A percentile compares a stretch with the other conserved stretches of the same genome.
Evolutionary conservation across 129 eudicot genomes (phyloP).

Genomic region (Centella asiatica): DNA sequence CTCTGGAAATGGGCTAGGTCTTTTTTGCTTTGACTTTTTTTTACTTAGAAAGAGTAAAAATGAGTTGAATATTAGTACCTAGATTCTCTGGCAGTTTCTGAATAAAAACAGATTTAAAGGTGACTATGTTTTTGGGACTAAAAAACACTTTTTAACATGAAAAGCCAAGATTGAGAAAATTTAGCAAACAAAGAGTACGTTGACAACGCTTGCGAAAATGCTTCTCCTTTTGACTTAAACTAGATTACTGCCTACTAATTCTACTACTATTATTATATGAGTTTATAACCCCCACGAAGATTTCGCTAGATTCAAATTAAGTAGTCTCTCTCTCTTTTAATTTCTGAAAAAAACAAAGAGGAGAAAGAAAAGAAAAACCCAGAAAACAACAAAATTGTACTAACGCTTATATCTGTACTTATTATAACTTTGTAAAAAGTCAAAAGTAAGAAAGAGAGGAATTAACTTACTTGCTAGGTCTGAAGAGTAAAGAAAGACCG

Average conservation of each 20-base stretch:
- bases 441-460: not conserved
- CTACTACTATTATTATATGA: not conserved
- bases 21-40: slow-evolving; percentile 15
- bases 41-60: slow-evolving; percentile 8
- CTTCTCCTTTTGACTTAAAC: not conserved
- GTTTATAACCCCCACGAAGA: slow-evolving; percentile 11
- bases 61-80: slow-evolving; percentile 27
- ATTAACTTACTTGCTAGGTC: slow-evolving; percentile 25
- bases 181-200: slow-evolving; percentile 22
- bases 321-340: slow-evolving; percentile 12
- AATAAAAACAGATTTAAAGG: slow-evolving; percentile 25
- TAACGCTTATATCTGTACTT: slow-evolving; percentile 1
- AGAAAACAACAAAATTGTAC: slow-evolving; percentile 5
- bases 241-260: not conserved
- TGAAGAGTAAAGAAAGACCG: slow-evolving; percentile 2
- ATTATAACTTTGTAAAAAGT: no score
- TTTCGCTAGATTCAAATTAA: not conserved
- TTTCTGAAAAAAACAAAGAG: slow-evolving; percentile 7
- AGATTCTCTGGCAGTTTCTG: slow-evolving; percentile 31
- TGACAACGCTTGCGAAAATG: not conserved
- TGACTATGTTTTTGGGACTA: slow-evolving; percentile 18
- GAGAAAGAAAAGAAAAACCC: not conserved
- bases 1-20: slow-evolving; percentile 15
- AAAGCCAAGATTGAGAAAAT: not conserved
- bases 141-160: not conserved